Conservation (phyloP, 164 flowering plant genomes). For the Vitis cinerea region DNA sequence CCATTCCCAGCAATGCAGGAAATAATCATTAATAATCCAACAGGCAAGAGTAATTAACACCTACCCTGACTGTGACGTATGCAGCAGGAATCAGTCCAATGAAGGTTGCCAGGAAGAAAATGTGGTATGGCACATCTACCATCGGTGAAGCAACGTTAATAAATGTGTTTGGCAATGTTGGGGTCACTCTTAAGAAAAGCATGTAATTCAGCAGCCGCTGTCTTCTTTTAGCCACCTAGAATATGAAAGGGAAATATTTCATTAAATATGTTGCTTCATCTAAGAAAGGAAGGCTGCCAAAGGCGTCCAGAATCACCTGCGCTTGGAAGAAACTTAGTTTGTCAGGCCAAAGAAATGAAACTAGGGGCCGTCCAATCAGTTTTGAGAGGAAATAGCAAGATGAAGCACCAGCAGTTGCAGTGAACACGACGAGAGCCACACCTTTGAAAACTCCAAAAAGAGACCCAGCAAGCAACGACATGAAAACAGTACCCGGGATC, state of each 20-base stretch:
- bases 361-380: constrained; percentile 77
- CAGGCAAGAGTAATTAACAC: neutral
- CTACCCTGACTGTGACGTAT: constrained; percentile 91
- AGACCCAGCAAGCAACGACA: constrained; percentile 96
- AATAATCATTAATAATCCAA: too few relatives aligned
- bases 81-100: constrained; percentile 96
- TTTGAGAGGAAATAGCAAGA: constrained; percentile 93
- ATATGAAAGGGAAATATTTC: constrained; percentile 4
- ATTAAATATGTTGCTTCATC: neutral
- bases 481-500: constrained; percentile 97
- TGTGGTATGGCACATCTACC: constrained; percentile 90
- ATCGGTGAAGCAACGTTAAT: constrained; percentile 95
- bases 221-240: constrained; percentile 83
- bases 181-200: constrained; percentile 93
- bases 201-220: constrained; percentile 78
- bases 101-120: constrained; percentile 75
- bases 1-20: too few relatives aligned
- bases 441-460: constrained; percentile 92
- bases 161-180: constrained; percentile 93
- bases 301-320: constrained; percentile 48
- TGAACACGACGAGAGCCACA: constrained; percentile 79
- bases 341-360: constrained; percentile 85
- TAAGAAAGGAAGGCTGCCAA: neutral
- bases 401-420: constrained; percentile 97
- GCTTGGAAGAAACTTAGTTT: constrained; percentile 78